Conservation (phyloP, 2,329 filamentous ascomycete genomes). For the Emmonsiellopsis sp. region DNA sequence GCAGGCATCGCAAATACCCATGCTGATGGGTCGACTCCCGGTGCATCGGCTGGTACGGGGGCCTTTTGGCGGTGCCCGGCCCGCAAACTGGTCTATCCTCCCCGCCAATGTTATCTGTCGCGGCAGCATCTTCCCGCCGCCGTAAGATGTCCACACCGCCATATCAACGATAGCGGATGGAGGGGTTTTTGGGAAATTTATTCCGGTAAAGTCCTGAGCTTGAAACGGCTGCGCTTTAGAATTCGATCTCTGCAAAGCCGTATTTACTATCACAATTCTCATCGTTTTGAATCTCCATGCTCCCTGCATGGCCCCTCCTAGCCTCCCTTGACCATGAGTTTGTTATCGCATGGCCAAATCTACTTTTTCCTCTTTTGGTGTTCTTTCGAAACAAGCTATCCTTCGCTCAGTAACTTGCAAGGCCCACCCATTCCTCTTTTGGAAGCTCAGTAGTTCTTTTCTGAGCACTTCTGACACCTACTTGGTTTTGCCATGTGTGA, state of each 20-base stretch:
- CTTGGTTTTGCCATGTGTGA: slow-evolving; percentile 12
- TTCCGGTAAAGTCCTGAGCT: neutral
- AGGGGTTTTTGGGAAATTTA: no score
- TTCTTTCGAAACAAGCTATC: slow-evolving; percentile 4
- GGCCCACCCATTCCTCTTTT: neutral
- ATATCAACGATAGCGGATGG: no score
- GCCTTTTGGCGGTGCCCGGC: no score
- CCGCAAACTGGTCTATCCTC: no score
- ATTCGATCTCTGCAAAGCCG: neutral
- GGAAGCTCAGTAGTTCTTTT: neutral
- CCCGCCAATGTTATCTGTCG: no score
- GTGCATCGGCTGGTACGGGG: no score
- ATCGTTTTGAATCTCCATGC: neutral
- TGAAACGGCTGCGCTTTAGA: neutral
- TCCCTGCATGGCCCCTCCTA: neutral
- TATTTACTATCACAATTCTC: neutral
- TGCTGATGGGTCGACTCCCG: neutral
- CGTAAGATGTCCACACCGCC: no score
- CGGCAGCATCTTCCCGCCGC: no score
- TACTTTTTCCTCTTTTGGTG: neutral
- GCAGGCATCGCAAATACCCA: neutral
- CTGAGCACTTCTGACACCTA: slow-evolving; percentile 11
- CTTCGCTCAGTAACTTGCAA: neutral
- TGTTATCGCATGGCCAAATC: neutral
- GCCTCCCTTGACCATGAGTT: neutral